A percentile compares a stretch with the other conserved stretches of the same genome.
Conservation (phyloP, 441 rosid genomes). For the Viola pubescens region DNA sequence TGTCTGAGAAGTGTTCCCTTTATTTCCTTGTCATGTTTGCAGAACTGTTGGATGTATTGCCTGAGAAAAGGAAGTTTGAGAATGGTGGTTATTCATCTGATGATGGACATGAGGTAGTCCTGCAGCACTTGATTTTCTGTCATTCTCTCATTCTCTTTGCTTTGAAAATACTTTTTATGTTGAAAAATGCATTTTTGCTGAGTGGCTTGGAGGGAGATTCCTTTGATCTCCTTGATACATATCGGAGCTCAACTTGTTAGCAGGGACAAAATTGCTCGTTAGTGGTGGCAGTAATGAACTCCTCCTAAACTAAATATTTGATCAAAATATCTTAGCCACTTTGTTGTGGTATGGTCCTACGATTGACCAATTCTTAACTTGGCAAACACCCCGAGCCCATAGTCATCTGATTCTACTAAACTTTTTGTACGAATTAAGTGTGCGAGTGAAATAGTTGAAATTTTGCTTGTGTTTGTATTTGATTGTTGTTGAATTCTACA, state of each 20-base stretch:
- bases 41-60: conserved; percentile 73
- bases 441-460: background rate
- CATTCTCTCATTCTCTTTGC: background rate
- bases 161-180: background rate
- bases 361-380: background rate
- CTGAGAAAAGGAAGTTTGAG: conserved; percentile 63
- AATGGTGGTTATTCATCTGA: conserved; percentile 74
- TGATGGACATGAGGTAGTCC: conserved; percentile 50
- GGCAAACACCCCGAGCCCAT: too few relatives aligned
- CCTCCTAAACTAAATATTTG: background rate
- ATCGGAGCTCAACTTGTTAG: background rate
- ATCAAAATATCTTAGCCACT: background rate
- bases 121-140: conserved; percentile 3
- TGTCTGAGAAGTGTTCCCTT: background rate
- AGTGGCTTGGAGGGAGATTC: too few relatives aligned
- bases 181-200: too few relatives aligned
- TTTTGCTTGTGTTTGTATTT: background rate
- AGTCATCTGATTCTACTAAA: background rate
- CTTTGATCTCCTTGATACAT: background rate
- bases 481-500: conserved; percentile 9
- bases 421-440: background rate
- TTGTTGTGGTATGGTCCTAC: background rate
- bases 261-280: background rate
- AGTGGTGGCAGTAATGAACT: background rate
- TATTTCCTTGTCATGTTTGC: conserved; percentile 5